A percentile compares a stretch with the other conserved stretches of the same genome.
phyloP scores from a whole-genome alignment of 345 rosid species.

The Pistacia vera region DNA sequence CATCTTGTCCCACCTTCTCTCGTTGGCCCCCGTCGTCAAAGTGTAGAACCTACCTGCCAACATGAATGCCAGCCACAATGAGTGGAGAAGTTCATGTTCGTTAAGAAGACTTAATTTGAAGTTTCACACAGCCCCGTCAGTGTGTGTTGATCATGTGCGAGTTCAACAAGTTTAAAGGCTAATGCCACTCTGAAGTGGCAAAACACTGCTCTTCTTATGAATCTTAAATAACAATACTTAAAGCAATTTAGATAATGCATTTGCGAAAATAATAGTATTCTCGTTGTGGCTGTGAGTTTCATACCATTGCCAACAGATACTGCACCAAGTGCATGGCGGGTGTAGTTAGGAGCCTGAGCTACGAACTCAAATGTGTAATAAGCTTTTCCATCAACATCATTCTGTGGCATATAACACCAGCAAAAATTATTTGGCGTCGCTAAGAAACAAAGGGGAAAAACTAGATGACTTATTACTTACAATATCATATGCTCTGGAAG shows the following conservation, averaged over 20 bases:
- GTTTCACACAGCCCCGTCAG: background rate
- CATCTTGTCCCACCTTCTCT: constrained; percentile 94
- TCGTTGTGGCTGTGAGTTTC: background rate
- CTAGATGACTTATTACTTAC: too few relatives aligned
- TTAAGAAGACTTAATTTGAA: background rate
- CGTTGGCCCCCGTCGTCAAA: constrained; percentile 84
- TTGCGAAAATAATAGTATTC: background rate
- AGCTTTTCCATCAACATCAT: constrained; percentile 72
- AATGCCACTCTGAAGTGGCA: background rate
- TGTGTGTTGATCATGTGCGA: background rate
- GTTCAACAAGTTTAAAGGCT: background rate
- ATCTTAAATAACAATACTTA: background rate
- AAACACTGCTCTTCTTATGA: background rate
- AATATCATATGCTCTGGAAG: too few relatives aligned
- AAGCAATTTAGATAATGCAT: background rate
- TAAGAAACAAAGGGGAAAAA: too few relatives aligned
- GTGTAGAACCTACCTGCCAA: constrained; percentile 81
- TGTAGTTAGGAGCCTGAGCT: constrained; percentile 82
- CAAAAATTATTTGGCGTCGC: background rate
- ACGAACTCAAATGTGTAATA: constrained; percentile 85
- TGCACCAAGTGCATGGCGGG: constrained; percentile 83
- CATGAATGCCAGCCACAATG: background rate
- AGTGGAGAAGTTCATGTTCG: background rate
- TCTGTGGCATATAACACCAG: constrained; percentile 47
- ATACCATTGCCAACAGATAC: constrained; percentile 79